Evolutionary conservation across 225 moss, liverwort and hornwort species (phyloP), one percentile per base, ranked within the genome.

Genomic region (Marchantia paleacea): DNA sequence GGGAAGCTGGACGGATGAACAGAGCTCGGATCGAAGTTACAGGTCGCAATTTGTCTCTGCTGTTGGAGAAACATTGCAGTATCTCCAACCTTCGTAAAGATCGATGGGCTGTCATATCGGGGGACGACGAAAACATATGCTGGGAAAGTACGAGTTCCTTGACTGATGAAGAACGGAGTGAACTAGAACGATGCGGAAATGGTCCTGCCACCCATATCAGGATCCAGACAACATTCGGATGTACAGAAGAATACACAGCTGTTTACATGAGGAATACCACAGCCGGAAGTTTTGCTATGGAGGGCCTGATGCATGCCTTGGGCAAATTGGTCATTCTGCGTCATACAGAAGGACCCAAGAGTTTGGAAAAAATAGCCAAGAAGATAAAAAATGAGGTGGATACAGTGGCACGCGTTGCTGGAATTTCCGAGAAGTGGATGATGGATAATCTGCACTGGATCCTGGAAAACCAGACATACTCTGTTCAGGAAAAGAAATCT

Each of bases 41-140:
- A 57, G 75, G 75, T 24, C 25, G 75, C 28, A 75, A 75, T 75
- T 75, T 75, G 55, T 75, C 75, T 50, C 75, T 26, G 26, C 54
- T 57, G 13, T n/a, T 75, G 28, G 28, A 12, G n/a, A 55, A 26
- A 8, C 55, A 75, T 3, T 54, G 75, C 29, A 29, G 22, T 0
- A 57, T 75, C 25, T 54, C 75, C 53, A 55, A 3, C 0, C 55
- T 75, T 2, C 75, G 26, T 28, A 52, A 1, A 50, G 72, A 75
- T 57, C 53, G 75, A 25, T 75, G 75, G 75, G 11, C 53, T 6
- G 26, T 75, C 54, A 26, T 26, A 25, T 24, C 26, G 18, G 75
- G 26, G 54, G 14, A 54, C 22, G 54, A 26, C 1, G 18, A 55
- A 54, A 75, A 12, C 6, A 14, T 75, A n/a, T 24, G 25, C 53